These are phyloP conservation scores for Marasmius fiardii DNA, from an alignment of 1,284 basidiomycete species.

Conservation along the genomic window DNA sequence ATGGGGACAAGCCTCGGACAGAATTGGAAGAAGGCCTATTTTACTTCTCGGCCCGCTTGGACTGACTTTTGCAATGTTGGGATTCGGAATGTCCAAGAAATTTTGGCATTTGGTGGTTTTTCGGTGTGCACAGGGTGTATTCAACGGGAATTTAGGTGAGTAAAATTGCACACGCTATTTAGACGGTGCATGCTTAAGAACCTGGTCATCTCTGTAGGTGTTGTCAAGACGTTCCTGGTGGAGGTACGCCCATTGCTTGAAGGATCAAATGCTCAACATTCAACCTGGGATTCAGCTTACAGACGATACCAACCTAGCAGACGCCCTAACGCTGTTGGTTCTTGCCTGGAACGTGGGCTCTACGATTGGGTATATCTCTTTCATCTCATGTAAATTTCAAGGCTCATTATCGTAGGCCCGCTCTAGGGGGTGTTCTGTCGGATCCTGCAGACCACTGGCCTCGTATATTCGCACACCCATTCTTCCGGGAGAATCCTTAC, in stretches of 20 bases:
- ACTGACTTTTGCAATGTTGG: conserved; percentile 28
- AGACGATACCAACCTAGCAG: conserved; percentile 25
- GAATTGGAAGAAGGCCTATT: conserved; percentile 32
- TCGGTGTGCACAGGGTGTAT: conserved; percentile 20
- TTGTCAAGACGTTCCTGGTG: neutral
- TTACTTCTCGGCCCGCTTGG: conserved; percentile 35
- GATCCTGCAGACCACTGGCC: conserved; percentile 26
- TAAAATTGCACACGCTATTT: neutral
- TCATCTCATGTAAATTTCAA: neutral
- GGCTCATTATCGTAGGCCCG: conserved; percentile 12
- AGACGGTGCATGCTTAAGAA: neutral
- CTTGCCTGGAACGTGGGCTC: conserved; percentile 21
- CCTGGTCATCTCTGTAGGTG: neutral
- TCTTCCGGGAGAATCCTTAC: conserved; percentile 27
- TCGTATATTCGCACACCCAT: conserved; percentile 15
- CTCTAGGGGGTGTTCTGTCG: conserved; percentile 24
- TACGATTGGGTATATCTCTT: conserved; percentile 20
- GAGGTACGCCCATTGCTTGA: neutral
- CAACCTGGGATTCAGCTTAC: conserved; percentile 19
- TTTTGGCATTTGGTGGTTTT: conserved; percentile 20
- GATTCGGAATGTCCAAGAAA: conserved; percentile 31
- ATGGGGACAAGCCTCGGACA: conserved; percentile 37
- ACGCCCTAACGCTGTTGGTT: conserved; percentile 25
- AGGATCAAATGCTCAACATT: neutral
- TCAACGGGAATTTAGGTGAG: conserved; percentile 18